Evolutionary conservation across 2,329 filamentous ascomycete genomes (phyloP).

Genomic region (Colletotrichum plurivorum): DNA sequence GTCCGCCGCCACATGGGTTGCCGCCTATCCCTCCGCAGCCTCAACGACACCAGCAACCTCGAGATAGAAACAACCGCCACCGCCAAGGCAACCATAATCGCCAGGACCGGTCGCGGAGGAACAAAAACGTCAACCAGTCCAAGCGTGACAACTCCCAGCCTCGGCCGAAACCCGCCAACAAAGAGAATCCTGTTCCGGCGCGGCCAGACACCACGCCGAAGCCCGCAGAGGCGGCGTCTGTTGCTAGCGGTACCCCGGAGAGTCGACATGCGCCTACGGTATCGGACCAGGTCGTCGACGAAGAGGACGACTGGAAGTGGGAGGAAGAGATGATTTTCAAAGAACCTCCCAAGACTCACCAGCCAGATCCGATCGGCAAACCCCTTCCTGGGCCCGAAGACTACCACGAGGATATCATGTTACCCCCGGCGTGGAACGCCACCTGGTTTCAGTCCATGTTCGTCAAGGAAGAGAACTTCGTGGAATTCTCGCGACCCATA

Average conservation of each 20-base stretch:
- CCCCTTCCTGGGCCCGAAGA: conserved; percentile 54
- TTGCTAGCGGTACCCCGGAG: conserved; percentile 19
- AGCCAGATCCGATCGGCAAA: conserved; percentile 63
- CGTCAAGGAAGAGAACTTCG: conserved; percentile 57
- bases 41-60: conserved; percentile 47
- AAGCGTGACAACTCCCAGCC: conserved; percentile 34
- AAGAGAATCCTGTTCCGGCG: not conserved
- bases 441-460: conserved; percentile 60
- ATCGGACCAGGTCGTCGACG: conserved; percentile 34
- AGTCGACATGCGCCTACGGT: not conserved
- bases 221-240: not conserved
- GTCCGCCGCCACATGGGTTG: not conserved
- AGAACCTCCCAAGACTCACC: conserved; percentile 50
- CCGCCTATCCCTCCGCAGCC: conserved; percentile 28
- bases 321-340: conserved; percentile 56
- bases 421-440: conserved; percentile 60
- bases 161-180: conserved; percentile 16
- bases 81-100: conserved; percentile 49
- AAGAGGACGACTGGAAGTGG: conserved; percentile 55
- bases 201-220: conserved; percentile 11
- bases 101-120: conserved; percentile 42
- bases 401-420: conserved; percentile 61
- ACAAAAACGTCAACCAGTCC: conserved; percentile 46
- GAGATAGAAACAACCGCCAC: conserved; percentile 50
- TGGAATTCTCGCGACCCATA: conserved; percentile 59